Conservation (phyloP, 345 rosid species). For the Arabidopsis thaliana region DNA sequence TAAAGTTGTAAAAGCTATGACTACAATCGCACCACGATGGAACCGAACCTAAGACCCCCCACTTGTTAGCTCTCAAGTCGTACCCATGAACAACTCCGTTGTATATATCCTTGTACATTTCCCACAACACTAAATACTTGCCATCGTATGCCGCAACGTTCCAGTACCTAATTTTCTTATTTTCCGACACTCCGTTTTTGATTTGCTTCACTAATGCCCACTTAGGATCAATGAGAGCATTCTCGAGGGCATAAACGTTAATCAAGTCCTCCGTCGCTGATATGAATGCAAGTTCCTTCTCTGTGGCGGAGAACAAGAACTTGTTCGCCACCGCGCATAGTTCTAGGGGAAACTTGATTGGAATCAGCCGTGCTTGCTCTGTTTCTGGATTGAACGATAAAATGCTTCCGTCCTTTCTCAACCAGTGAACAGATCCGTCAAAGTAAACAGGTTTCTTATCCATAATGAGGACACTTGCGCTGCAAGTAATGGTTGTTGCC, state of each 20-base stretch:
- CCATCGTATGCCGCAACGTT: neutral
- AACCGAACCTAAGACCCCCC: neutral
- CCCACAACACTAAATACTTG: neutral
- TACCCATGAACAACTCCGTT: neutral
- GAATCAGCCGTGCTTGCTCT: neutral
- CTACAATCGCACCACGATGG: neutral
- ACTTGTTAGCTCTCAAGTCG: neutral
- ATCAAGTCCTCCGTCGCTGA: neutral
- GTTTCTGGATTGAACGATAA: neutral
- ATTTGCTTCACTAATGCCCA: neutral
- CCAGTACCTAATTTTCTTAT: neutral
- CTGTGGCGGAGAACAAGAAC: neutral
- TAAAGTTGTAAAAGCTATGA: neutral
- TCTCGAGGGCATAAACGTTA: neutral
- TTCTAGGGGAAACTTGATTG: neutral
- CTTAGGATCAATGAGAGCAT: neutral
- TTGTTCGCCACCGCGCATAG: too few relatives aligned
- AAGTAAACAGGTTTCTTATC: neutral
- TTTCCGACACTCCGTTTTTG: neutral
- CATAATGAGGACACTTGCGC: neutral
- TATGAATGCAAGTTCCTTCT: neutral
- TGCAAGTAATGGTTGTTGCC: neutral
- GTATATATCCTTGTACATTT: neutral
- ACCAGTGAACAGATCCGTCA: neutral
- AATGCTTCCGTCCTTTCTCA: conserved; percentile 16